Base-by-base conservation (phyloP, 176 grass and related monocot species). In the Leersia perrieri region DNA sequence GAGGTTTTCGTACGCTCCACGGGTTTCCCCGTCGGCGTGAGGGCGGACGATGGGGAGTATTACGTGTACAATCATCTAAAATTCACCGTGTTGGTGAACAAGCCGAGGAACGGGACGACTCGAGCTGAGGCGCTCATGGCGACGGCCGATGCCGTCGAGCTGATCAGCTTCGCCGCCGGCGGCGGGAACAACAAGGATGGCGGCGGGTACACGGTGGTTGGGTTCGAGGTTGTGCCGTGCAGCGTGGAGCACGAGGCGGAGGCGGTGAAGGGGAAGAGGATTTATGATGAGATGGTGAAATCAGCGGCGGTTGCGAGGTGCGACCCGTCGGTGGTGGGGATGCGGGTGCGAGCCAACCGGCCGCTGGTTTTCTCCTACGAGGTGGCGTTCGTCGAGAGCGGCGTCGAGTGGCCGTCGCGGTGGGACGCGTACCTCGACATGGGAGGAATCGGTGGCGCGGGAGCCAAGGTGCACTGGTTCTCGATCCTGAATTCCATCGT, bases 401-500 rank as follows among this genome's bases (percentile, higher is more conserved):
- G 35, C 44, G 38, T 88, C 39, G 60, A 73, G 75, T 94, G 91
- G 91, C 91, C 88, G 22, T 94, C 91, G 23, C 88, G 91, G 10
- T 94, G 91, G 91, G 85, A 94, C 83, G 75, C 82, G 20, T 94
- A 94, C 70, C 80, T 94, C 5, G 63, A 90, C 47, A 88, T 88
- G 91, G 91, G 86, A 1, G 91, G n/a, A n/a, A n/a, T n/a, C n/a
- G n/a, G n/a, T n/a, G n/a, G n/a, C n/a, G n/a, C n/a, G n/a, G n/a
- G 91, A 3, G 74, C 85, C 11, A 85, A 82, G 75, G 91, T 94
- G 60, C 91, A 88, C 71, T 94, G 91, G 91, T 90, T 94, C 70
- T 94, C 91, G 20, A 94, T 94, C 72, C 88, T 94, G 65, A 90
- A 88, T 60, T 94, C 91, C 58, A 74, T 90, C 30, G 77, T 90